Base-by-base conservation (phyloP, 2,329 filamentous ascomycete genomes). In the Tolypocladium guangdongense region DNA sequence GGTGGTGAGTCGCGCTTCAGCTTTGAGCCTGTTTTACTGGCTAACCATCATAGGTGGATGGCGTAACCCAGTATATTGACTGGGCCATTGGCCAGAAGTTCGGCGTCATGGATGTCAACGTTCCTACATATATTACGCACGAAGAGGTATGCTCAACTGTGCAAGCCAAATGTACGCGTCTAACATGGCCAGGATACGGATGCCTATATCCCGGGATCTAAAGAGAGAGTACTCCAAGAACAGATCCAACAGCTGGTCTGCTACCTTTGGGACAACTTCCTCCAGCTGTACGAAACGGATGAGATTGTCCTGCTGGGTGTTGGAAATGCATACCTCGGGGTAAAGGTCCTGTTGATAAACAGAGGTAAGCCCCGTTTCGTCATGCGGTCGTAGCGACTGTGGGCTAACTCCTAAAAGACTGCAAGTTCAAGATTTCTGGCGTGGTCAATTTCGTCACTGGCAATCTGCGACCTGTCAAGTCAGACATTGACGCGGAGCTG, bases 211-310 rank as follows among this genome's bases (percentile, higher is more conserved):
- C 71, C 75, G 0, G 63, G 68, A 2, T 66, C 71, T 32, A 70
- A 70, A 33, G 79, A 79, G 59, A 70, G 67, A 51, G 69, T 68
- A 1, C 64, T 82, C 8, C 77, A 86, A 57, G 74, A 76, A 52
- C 80, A 81, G 67, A 84, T 81, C 0, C 83, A 87, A 57, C 84
- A 92, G 56, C 74, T 96, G 12, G 82, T 92, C 5, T 83, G 80
- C 56, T 97, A 96, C 64, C 74, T 99, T 16, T 99, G 93, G 93
- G 91, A 96, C 62, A 99, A 99, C 65, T 96, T 96, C 64, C 83
- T 99, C 22, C 88, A 96, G 74, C 77, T 88, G 35, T 84, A 84
- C 50, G 72, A 86, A 2, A 76, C 80, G 0, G 83, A 85, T 7
- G 82, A 92, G 51, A 81, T 97, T 18, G 88, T 95, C 64, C 75